Base-by-base conservation (phyloP, 2,329 filamentous ascomycete genomes). In the Lasiodiplodia citricola region DNA sequence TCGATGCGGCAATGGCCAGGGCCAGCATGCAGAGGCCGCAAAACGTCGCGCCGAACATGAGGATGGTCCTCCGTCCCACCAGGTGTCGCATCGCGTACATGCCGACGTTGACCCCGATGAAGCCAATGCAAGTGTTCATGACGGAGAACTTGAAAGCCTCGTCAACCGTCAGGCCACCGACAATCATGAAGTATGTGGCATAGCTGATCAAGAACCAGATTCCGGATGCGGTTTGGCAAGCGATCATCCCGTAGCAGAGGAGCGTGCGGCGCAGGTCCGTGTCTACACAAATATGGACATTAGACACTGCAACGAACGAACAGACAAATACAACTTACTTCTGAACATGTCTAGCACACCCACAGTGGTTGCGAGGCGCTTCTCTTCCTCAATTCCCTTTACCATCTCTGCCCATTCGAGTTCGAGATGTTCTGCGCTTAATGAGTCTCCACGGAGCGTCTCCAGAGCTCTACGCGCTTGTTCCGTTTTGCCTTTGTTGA, bases 191-290 rank as follows among this genome's bases (percentile, higher is more conserved):
- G 73, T 86, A 86, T 2, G 84, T 85, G 7, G 81, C 76, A 70
- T 86, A 86, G 51, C 79, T 82, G 70, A 86, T 85, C 54, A 85
- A 74, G 72, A 85, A 86, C 83, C 83, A 86, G 0, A 81, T 79
- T 4, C 84, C 84, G 0, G 80, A 78, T 0, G 78, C 81, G 0
- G 79, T 80, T 69, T 85, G 83, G 16, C 81, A 82, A 0, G 81
- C 81, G 41, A 85, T 85, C 65, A 83, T 80, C 23, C 79, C 81
- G 69, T 82, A 85, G 73, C 82, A 86, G n/a, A 86, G 77, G 3
- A 86, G 75, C 2, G 84, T 86, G 5, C 84, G 81, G 11, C 84
- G 78, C 10, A 86, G 77, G 65, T 86, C 82, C 14, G 78, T 52
- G 28, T 64, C 60, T 64, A 11, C 14, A 23, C 8, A 11, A 3